Base-by-base conservation (phyloP, 257 asterid species). In the Ballota nigra region DNA sequence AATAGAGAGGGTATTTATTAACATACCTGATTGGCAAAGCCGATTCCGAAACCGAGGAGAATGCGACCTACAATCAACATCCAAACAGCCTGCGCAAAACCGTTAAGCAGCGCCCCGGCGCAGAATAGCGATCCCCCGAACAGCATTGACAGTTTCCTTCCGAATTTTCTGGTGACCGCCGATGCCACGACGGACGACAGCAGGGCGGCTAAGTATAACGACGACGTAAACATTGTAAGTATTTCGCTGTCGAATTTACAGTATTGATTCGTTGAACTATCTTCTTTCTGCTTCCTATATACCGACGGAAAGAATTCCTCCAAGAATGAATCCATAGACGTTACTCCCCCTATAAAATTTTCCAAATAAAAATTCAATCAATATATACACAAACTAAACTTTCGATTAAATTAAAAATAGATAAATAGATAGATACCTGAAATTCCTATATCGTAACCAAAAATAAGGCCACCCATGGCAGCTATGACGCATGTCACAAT, bases 391-490 rank as follows among this genome's bases (percentile, higher is more conserved):
- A 20, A 9, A 29, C 3, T 29, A 29, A 29, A 29, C 3, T 29
- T 0, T n/a, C n/a, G n/a, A n/a, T n/a, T n/a, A n/a, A n/a, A n/a
- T 28, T 28, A 6, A 15, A 15, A 51, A 19, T 1, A 2, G 1
- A n/a, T 18, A 1, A 9, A 3, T 4, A 6, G 5, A 2, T 18
- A 19, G 8, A 15, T 47, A 57, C 65, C 98, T 16, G 98, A 92
- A 80, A 92, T 89, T 4, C 98, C 98, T 1, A 92, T 85, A 71
- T 92, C 98, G 43, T 92, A 92, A 36, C 98, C 98, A 57, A 92
- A 92, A 40, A 92, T 92, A 4, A 92, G 87, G 6, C 98, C 98
- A 1, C 98, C 98, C 96, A 88, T 92, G 80, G 94, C 98, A 1
- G 98, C 98, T n/a, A 90, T 85, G 67, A 92, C 78, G 73, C 96